These are phyloP conservation scores for Stemphylium beticola DNA, from an alignment of 2,329 filamentous ascomycete species.

Conservation along the genomic window DNA sequence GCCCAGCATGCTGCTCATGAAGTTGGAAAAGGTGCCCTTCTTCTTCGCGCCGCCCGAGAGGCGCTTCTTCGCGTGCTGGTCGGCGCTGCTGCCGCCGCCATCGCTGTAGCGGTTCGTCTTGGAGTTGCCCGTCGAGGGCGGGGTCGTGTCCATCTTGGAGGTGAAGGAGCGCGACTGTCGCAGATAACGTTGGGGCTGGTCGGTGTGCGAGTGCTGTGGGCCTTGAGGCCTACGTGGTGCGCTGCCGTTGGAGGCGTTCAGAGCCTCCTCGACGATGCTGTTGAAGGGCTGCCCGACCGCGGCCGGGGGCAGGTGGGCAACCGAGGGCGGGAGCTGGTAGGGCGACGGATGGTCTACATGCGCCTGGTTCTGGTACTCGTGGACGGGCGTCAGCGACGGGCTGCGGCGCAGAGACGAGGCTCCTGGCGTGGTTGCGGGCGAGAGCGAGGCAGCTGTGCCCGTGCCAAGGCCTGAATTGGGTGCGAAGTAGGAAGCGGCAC, in stretches of 20 bases:
- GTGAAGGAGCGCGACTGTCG: constrained; percentile 53
- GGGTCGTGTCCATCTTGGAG: constrained; percentile 52
- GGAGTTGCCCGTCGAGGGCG: constrained; percentile 44
- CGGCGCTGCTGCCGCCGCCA: constrained; percentile 30
- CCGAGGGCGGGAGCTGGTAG: constrained; percentile 9
- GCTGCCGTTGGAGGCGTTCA: constrained; percentile 21
- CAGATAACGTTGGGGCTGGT: constrained; percentile 37
- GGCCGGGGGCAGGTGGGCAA: constrained; percentile 18
- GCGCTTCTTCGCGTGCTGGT: constrained; percentile 34
- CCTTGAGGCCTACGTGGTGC: constrained; percentile 32
- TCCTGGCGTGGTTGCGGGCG: constrained; percentile 13
- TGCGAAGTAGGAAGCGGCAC: constrained; percentile 28
- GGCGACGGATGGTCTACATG: constrained; percentile 7
- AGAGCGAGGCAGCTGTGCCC: constrained; percentile 4
- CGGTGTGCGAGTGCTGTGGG: constrained; percentile 37
- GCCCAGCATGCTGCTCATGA: constrained; percentile 50
- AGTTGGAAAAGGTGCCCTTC: constrained; percentile 50
- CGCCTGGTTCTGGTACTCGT: constrained; percentile 18
- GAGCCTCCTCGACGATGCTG: constrained; percentile 42
- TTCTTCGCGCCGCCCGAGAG: constrained; percentile 48
- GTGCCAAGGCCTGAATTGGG: constrained; percentile 15
- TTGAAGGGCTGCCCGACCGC: constrained; percentile 48
- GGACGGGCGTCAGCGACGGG: constrained; percentile 26
- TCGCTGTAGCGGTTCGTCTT: constrained; percentile 49
- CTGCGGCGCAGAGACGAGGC: constrained; percentile 19